phyloP scores from a whole-genome alignment of 495 filamentous ascomycete species.

The Saxophila tyrrhenica region DNA sequence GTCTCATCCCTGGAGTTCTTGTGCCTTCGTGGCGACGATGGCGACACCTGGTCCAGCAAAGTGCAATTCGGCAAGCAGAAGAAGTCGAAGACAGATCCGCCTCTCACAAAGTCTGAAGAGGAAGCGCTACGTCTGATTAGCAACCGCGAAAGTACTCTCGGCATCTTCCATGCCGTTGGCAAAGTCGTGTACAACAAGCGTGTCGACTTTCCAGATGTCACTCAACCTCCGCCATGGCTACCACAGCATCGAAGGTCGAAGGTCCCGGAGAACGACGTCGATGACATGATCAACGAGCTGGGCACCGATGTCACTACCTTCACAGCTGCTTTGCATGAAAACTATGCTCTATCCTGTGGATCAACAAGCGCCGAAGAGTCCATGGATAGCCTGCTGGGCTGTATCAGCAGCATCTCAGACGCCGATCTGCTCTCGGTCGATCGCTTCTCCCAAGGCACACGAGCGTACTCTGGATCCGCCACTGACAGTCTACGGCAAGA shows the following conservation, averaged over 20 bases:
- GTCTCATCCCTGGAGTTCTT: conserved; percentile 83
- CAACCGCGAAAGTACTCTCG: conserved; percentile 73
- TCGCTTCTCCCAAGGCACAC: conserved; percentile 32
- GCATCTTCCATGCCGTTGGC: conserved; percentile 92
- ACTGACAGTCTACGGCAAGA: conserved; percentile 74
- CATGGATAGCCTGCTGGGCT: conserved; percentile 58
- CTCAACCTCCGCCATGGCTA: conserved; percentile 51
- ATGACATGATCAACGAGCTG: conserved; percentile 72
- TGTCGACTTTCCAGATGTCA: conserved; percentile 28
- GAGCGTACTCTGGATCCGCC: conserved; percentile 36
- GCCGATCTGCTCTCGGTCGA: conserved; percentile 64
- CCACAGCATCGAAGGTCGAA: conserved; percentile 50
- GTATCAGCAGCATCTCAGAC: conserved; percentile 76
- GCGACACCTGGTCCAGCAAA: conserved; percentile 56
- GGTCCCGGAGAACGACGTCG: conserved; percentile 56
- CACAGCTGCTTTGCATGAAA: conserved; percentile 87
- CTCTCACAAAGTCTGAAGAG: conserved; percentile 58
- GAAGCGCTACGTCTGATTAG: conserved; percentile 63
- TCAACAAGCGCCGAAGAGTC: conserved; percentile 39
- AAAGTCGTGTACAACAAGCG: conserved; percentile 94
- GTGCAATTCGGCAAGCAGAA: conserved; percentile 52
- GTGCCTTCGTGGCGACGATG: conserved; percentile 59
- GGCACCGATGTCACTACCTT: conserved; percentile 85
- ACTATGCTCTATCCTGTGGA: conserved; percentile 70
- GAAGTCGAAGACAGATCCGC: conserved; percentile 40